A percentile compares a stretch with the other conserved stretches of the same genome.
Conservation (phyloP, 2,329 filamentous ascomycete genomes). For the Alternaria hordeiaustralica region DNA sequence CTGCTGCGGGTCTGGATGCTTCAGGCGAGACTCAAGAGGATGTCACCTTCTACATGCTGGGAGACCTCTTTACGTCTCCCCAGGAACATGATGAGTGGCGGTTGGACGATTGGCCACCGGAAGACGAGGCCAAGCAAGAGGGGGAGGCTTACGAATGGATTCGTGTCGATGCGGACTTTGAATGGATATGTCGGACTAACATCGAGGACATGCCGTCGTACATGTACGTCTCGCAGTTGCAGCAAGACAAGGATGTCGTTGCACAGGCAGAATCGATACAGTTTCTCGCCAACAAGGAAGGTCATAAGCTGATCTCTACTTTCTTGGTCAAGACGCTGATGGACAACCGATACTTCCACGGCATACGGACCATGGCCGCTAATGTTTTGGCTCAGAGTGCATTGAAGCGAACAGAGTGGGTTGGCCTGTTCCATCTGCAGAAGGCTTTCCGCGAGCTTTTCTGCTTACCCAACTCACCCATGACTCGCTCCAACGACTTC, state of each 20-base stretch:
- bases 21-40: constrained; percentile 73
- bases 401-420: constrained; percentile 63
- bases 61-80: constrained; percentile 83
- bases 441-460: constrained; percentile 88
- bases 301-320: constrained; percentile 83
- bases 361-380: constrained; percentile 86
- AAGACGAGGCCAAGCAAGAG: constrained; percentile 90
- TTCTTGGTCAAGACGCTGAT: constrained; percentile 89
- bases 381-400: constrained; percentile 79
- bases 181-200: constrained; percentile 87
- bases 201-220: constrained; percentile 85
- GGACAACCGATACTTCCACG: constrained; percentile 91
- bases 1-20: constrained; percentile 67
- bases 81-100: constrained; percentile 86
- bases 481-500: constrained; percentile 90
- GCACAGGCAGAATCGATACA: constrained; percentile 78
- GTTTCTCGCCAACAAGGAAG: constrained; percentile 70
- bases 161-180: constrained; percentile 95
- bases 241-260: constrained; percentile 95
- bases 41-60: constrained; percentile 86
- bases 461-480: constrained; percentile 77
- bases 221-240: constrained; percentile 97
- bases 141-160: constrained; percentile 99
- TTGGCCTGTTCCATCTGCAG: constrained; percentile 83
- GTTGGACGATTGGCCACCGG: constrained; percentile 85